phyloP scores from a whole-genome alignment of 2,329 filamentous ascomycete genomes.

The Phyllosticta capitalensis region DNA sequence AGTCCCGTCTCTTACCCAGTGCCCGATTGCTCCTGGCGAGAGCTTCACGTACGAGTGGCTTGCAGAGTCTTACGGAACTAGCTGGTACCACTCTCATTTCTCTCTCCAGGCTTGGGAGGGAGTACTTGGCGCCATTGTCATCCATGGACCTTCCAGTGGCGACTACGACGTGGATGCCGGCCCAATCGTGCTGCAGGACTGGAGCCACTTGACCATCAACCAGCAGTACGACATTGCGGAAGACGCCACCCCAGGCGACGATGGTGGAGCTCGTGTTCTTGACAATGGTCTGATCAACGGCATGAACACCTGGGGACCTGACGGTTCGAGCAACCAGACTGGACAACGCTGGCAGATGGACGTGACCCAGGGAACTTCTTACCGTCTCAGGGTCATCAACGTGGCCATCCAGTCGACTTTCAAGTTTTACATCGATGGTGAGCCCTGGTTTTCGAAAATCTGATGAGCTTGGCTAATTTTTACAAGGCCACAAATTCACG shows the following conservation, averaged over 20 bases:
- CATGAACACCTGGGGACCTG: slow-evolving; percentile 41
- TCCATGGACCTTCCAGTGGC: slow-evolving; percentile 28
- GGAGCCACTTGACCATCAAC: slow-evolving; percentile 23
- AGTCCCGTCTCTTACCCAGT: slow-evolving; percentile 38
- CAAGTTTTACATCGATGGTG: slow-evolving; percentile 34
- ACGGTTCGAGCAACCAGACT: slow-evolving; percentile 21
- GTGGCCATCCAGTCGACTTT: slow-evolving; percentile 31
- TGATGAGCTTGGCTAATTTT: slow-evolving; percentile 1
- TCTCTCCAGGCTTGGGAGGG: slow-evolving; percentile 27
- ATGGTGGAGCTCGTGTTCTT: slow-evolving; percentile 24
- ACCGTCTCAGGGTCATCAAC: slow-evolving; percentile 53
- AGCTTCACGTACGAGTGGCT: slow-evolving; percentile 45
- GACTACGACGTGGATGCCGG: slow-evolving; percentile 33
- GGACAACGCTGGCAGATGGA: slow-evolving; percentile 26
- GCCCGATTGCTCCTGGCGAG: slow-evolving; percentile 18
- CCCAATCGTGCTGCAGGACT: slow-evolving; percentile 31
- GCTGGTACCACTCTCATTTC: slow-evolving; percentile 23
- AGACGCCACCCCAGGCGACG: slow-evolving; percentile 21
- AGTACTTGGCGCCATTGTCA: slow-evolving; percentile 29
- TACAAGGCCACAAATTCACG: slow-evolving; percentile 30
- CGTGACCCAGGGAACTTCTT: slow-evolving; percentile 39
- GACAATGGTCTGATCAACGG: slow-evolving; percentile 47
- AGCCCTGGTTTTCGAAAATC: not conserved
- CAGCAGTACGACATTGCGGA: slow-evolving; percentile 14
- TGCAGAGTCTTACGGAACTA: slow-evolving; percentile 33